Evolutionary conservation across 495 filamentous ascomycete species (phyloP).

Genomic region (Aspergillus saccharolyticus): DNA sequence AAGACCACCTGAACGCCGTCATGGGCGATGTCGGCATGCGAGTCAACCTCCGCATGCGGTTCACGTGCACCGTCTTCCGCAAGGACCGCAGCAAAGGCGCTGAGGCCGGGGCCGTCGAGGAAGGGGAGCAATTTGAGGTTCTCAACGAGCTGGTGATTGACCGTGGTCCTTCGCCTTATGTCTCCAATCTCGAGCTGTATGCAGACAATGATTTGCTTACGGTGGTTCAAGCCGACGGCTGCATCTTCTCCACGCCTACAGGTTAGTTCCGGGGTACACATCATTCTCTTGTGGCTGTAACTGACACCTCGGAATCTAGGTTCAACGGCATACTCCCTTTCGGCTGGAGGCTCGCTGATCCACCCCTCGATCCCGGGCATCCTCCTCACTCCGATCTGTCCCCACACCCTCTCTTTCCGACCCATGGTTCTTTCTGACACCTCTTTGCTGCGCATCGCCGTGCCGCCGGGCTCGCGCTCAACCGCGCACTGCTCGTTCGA

Average conservation of each 20-base stretch:
- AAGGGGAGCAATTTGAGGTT: slow-evolving; percentile 87
- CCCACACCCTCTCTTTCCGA: slow-evolving; percentile 92
- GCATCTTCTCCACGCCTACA: slow-evolving; percentile 94
- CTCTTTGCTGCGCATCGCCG: slow-evolving; percentile 79
- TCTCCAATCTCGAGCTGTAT: slow-evolving; percentile 91
- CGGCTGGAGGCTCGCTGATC: slow-evolving; percentile 90
- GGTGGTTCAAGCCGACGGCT: slow-evolving; percentile 91
- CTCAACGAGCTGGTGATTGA: slow-evolving; percentile 98
- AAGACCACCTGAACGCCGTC: slow-evolving; percentile 70
- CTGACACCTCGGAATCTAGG: slow-evolving; percentile 35
- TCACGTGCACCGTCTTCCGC: slow-evolving; percentile 91
- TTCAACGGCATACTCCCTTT: slow-evolving; percentile 92
- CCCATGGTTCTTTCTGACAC: slow-evolving; percentile 99
- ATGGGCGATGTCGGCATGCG: slow-evolving; percentile 94
- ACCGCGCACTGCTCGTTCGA: slow-evolving; percentile 96
- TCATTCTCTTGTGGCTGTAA: not conserved
- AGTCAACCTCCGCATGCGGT: slow-evolving; percentile 93
- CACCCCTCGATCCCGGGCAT: slow-evolving; percentile 97
- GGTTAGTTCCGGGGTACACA: slow-evolving; percentile 45
- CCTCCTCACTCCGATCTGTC: slow-evolving; percentile 94
- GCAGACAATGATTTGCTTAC: slow-evolving; percentile 90
- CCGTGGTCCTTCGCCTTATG: slow-evolving; percentile 91
- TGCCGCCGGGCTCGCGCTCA: slow-evolving; percentile 77
- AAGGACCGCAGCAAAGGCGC: slow-evolving; percentile 43
- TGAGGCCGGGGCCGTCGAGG: slow-evolving; percentile 51